Conservation (phyloP, 2,329 filamentous ascomycete genomes). For the Exophiala xenobiotica region DNA sequence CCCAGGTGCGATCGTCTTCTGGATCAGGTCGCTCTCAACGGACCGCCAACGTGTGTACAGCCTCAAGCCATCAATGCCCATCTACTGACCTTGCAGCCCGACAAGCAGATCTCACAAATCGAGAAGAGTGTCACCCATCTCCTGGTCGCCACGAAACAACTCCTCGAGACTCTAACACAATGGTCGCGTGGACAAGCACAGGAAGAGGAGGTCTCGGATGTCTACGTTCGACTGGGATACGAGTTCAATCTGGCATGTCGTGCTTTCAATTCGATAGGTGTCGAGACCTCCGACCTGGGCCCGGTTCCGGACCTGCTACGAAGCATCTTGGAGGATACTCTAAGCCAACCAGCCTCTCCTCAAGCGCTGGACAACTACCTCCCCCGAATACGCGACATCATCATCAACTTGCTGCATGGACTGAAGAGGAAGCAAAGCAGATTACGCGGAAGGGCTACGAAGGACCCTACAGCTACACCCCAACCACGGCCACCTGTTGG, state of each 20-base stretch:
- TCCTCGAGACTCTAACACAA: constrained; percentile 93
- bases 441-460: constrained; percentile 59
- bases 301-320: constrained; percentile 91
- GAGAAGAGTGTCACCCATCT: constrained; percentile 99
- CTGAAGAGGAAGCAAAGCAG: constrained; percentile 96
- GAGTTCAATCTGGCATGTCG: constrained; percentile 99
- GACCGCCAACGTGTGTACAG: constrained; percentile 45
- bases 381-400: constrained; percentile 93
- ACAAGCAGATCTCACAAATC: constrained; percentile 86
- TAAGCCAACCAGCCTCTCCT: constrained; percentile 93
- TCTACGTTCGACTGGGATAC: constrained; percentile 95
- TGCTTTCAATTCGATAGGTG: constrained; percentile 93
- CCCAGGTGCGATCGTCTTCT: constrained; percentile 21
- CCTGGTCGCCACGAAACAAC: constrained; percentile 93
- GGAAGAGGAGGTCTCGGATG: constrained; percentile 93
- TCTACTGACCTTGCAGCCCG: constrained; percentile 49
- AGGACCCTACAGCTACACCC: constrained; percentile 47
- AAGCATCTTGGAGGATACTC: constrained; percentile 87
- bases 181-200: constrained; percentile 93
- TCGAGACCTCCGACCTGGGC: constrained; percentile 89
- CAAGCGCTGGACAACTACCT: constrained; percentile 92
- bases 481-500: constrained; percentile 12
- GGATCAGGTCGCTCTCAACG: constrained; percentile 23
- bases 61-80: constrained; percentile 26
- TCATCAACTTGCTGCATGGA: constrained; percentile 94